Evolutionary conservation across 148 eudicot species (phyloP).

Genomic region (Diospyros kaki): DNA sequence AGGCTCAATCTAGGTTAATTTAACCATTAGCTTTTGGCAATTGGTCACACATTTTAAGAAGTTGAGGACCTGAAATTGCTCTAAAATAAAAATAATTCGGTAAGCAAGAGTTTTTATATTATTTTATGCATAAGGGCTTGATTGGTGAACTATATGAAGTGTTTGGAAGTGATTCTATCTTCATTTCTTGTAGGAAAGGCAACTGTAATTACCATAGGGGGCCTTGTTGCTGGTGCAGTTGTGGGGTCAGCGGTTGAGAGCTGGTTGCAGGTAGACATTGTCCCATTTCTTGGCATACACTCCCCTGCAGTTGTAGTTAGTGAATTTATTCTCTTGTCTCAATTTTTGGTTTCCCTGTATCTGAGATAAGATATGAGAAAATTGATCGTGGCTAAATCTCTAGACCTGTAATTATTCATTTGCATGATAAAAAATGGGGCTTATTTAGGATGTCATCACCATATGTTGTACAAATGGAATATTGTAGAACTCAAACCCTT

Average conservation of each 20-base stretch:
- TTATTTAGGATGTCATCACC: conserved; percentile 32
- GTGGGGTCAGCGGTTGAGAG: conserved; percentile 94
- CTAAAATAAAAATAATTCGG: neutral
- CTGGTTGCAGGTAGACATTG: conserved; percentile 98
- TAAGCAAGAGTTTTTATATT: neutral
- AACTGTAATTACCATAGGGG: conserved; percentile 78
- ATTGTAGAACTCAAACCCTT: conserved; percentile 23
- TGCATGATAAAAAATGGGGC: conserved; percentile 27
- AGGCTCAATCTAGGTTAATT: neutral
- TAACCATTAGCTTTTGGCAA: neutral
- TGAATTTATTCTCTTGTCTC: conserved; percentile 85
- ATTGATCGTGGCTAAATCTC: conserved; percentile 8
- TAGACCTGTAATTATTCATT: conserved; percentile 29
- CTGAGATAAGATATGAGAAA: conserved; percentile 48
- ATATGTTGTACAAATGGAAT: conserved; percentile 57
- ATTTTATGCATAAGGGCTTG: neutral
- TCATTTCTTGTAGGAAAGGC: conserved; percentile 71
- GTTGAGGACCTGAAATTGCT: neutral
- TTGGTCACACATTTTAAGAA: neutral
- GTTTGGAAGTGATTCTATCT: conserved; percentile 5
- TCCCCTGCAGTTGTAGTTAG: conserved; percentile 86
- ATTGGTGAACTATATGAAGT: neutral
- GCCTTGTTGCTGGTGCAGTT: conserved; percentile 85
- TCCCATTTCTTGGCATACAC: conserved; percentile 86
- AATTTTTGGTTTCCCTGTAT: conserved; percentile 80